These are phyloP conservation scores for Aureobasidium sp. DNA, from an alignment of 2,329 filamentous ascomycete species.

Conservation along the genomic window DNA sequence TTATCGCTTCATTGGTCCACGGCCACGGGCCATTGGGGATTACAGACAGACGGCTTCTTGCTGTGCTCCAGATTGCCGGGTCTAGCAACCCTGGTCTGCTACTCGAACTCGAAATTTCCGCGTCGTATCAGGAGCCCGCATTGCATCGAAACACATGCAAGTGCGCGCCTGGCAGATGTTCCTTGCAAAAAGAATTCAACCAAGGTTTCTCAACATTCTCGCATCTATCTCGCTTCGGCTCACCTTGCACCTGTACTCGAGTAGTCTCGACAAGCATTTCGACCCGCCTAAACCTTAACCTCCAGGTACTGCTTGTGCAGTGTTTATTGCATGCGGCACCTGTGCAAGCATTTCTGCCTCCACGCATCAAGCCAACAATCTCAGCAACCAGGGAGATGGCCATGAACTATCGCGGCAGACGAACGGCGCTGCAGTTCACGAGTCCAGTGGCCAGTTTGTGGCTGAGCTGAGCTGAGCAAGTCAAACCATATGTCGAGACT, in stretches of 20 bases:
- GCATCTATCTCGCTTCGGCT: slow-evolving; percentile 4
- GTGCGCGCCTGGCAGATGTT: slow-evolving; percentile 4
- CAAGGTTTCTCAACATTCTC: slow-evolving; percentile 13
- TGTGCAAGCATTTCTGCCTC: background rate
- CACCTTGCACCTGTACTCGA: slow-evolving; percentile 4
- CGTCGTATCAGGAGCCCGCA: slow-evolving; percentile 4
- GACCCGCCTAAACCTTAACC: slow-evolving; percentile 8
- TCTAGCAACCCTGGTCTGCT: background rate
- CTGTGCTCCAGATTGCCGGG: background rate
- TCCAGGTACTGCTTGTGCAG: background rate
- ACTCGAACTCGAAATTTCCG: slow-evolving; percentile 1
- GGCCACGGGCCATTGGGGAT: background rate
- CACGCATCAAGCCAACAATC: background rate
- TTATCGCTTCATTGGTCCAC: background rate
- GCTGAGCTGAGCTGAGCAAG: background rate
- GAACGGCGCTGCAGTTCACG: background rate
- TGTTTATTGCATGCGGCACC: background rate
- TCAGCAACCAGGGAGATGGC: background rate
- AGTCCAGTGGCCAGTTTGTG: background rate
- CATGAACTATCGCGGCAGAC: background rate
- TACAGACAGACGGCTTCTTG: slow-evolving; percentile 6
- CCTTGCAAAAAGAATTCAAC: slow-evolving; percentile 2
- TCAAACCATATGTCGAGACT: background rate
- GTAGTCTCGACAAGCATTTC: background rate
- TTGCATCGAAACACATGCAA: slow-evolving; percentile 8